Percentiles rank a stretch among this genome's conserved stretches.
Conservation (phyloP, 768 basidiomycete genomes). For the Amanita phalloides region DNA sequence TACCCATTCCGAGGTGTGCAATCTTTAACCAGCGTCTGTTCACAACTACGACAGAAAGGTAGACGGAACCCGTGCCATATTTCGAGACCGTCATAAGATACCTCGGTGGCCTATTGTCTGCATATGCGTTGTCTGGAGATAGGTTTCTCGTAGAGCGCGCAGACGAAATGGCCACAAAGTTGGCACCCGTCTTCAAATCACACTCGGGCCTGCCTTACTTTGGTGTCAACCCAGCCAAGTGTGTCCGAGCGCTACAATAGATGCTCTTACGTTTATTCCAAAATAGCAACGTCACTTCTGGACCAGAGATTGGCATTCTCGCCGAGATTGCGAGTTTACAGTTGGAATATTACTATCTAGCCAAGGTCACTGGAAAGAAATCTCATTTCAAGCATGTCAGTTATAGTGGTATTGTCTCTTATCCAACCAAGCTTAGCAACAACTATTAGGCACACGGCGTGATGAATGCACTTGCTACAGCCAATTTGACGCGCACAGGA, state of each 20-base stretch:
- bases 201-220: conserved; percentile 61
- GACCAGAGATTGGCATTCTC: conserved; percentile 31
- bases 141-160: conserved; percentile 54
- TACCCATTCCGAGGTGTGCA: conserved; percentile 28
- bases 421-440: neutral
- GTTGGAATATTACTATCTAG: conserved; percentile 78
- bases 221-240: conserved; percentile 58
- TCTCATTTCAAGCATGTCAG: conserved; percentile 47
- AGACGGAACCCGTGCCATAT: conserved; percentile 36
- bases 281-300: conserved; percentile 9
- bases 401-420: neutral
- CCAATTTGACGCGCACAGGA: conserved; percentile 33
- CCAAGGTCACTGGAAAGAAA: conserved; percentile 64
- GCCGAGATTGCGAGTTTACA: conserved; percentile 81
- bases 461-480: conserved; percentile 33
- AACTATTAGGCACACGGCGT: conserved; percentile 33
- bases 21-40: neutral
- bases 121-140: conserved; percentile 66
- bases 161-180: conserved; percentile 63
- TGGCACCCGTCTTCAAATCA: conserved; percentile 67
- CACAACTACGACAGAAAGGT: neutral
- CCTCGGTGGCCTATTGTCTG: conserved; percentile 79
- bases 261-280: conserved; percentile 4
- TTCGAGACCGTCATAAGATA: conserved; percentile 89
- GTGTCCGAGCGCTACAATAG: conserved; percentile 9